Base-by-base conservation (phyloP, 176 grass and related monocot genomes). In the Leersia perrieri region DNA sequence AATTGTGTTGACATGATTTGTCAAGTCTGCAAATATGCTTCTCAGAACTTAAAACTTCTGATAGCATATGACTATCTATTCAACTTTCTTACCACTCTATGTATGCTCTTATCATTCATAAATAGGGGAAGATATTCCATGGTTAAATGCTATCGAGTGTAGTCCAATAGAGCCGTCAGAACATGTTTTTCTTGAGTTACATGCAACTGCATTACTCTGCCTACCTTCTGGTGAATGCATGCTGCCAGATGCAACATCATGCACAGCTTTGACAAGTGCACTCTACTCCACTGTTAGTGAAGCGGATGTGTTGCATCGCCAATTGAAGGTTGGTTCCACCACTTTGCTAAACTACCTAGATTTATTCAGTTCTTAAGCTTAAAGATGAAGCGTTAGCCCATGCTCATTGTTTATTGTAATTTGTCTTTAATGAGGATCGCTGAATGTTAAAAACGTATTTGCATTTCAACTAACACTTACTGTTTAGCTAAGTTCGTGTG, bases 191-290 rank as follows among this genome's bases (percentile, higher is more conserved):
- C 84, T 98, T 63, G 88, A 93, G 83, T 87, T 98, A 79, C 90
- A 89, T 92, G 95, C 90, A 35, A 92, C 91, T 72, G 92, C 90
- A 86, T 92, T 93, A 61, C 88, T 98, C 28, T 94, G 90, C 75
- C 83, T 98, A 72, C 95, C 92, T 82, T 98, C 95, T 66, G 93
- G 90, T 35, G 92, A 91, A 69, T 95, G 88, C 53, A 89, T 95
- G 73, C n/a, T 68, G 49, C 95, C 92, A 41, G 95, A 98, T 91
- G 92, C 92, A 73, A 98, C 95, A 82, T 85, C 86, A 74, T 98
- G 95, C 78, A 90, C 95, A 51, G 87, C 95, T 78, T 87, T 98
- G 76, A 83, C 92, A 33, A 98, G 95, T 83, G 95, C 95, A 45
- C 86, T 98, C 30, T 98, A 98, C 80, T 93, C 90, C 63, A 89